Percentiles rank a stretch among this genome's conserved stretches.
Conservation (phyloP, 2,329 filamentous ascomycete genomes). For the Sphaerulina populicola region DNA sequence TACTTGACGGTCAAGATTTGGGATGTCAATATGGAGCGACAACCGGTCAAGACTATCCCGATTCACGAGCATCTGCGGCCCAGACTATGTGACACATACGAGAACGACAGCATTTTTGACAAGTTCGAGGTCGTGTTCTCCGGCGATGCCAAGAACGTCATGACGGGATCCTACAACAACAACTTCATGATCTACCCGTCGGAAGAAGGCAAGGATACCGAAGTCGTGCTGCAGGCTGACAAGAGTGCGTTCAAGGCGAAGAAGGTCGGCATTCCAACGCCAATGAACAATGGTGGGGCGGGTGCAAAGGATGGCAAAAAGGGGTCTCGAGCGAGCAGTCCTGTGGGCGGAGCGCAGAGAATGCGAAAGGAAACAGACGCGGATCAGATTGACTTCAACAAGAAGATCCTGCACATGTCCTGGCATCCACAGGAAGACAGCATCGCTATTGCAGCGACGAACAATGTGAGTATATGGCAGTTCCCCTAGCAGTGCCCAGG, state of each 20-base stretch:
- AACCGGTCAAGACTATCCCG: constrained; percentile 95
- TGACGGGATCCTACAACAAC: constrained; percentile 99
- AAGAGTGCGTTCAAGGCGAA: constrained; percentile 99
- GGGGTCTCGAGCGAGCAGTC: constrained; percentile 80
- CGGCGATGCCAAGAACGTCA: constrained; percentile 95
- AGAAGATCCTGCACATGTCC: constrained; percentile 99
- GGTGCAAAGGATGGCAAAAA: constrained; percentile 55
- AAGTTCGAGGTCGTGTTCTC: constrained; percentile 99
- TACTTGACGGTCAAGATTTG: constrained; percentile 99
- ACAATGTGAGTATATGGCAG: constrained; percentile 66
- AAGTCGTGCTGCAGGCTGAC: constrained; percentile 94
- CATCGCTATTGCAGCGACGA: constrained; percentile 97
- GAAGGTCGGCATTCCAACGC: constrained; percentile 96
- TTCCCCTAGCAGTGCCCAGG: background rate
- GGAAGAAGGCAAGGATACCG: constrained; percentile 89
- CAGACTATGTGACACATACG: constrained; percentile 92
- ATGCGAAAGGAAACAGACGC: constrained; percentile 99
- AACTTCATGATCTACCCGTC: constrained; percentile 99
- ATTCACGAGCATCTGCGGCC: constrained; percentile 96
- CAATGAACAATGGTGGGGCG: constrained; percentile 70
- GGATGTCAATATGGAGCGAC: constrained; percentile 98
- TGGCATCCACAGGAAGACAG: constrained; percentile 99
- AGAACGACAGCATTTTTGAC: constrained; percentile 99
- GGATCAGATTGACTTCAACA: constrained; percentile 99
- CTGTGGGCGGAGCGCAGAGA: constrained; percentile 76